Percentiles rank a stretch among this genome's conserved stretches.
phyloP scores from a whole-genome alignment of 2,329 filamentous ascomycete genomes.

The Xenosphaeropsis pyriputrescens region DNA sequence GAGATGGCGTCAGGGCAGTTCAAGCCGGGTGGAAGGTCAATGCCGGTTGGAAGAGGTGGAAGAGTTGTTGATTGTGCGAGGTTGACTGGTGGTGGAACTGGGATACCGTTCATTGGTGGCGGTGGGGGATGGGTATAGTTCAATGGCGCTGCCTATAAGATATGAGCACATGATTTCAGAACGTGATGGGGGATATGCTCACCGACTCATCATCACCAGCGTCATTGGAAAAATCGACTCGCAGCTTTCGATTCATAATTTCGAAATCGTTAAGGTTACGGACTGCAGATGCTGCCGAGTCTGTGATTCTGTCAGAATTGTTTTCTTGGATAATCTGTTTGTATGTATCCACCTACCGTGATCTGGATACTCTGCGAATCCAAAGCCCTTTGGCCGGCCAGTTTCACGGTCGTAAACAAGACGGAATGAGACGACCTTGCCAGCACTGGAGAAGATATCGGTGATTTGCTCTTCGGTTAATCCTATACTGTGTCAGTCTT shows the following conservation, averaged over 20 bases:
- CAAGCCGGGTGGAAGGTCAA: slow-evolving; percentile 69
- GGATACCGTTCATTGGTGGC: slow-evolving; percentile 20
- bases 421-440: slow-evolving; percentile 81
- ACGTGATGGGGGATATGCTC: slow-evolving; percentile 1
- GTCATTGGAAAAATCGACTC: slow-evolving; percentile 94
- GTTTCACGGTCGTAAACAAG: slow-evolving; percentile 94
- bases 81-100: slow-evolving; percentile 16
- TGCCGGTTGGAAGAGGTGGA: slow-evolving; percentile 71
- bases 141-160: slow-evolving; percentile 14
- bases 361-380: slow-evolving; percentile 91
- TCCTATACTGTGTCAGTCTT: slow-evolving; percentile 34
- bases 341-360: slow-evolving; percentile 39
- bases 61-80: slow-evolving; percentile 35
- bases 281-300: slow-evolving; percentile 81
- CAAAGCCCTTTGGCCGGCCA: slow-evolving; percentile 87
- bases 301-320: slow-evolving; percentile 20
- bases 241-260: slow-evolving; percentile 84
- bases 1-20: slow-evolving; percentile 86
- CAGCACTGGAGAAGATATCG: slow-evolving; percentile 82
- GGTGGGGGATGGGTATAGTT: slow-evolving; percentile 16
- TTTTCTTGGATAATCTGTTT: slow-evolving; percentile 1
- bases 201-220: slow-evolving; percentile 46
- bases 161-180: slow-evolving; percentile 2
- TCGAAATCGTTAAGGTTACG: slow-evolving; percentile 93
- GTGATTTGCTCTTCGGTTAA: slow-evolving; percentile 93